A percentile compares a stretch with the other conserved stretches of the same genome.
Conservation (phyloP, 176 grass and related monocot species). For the Phoenix roebelenii region DNA sequence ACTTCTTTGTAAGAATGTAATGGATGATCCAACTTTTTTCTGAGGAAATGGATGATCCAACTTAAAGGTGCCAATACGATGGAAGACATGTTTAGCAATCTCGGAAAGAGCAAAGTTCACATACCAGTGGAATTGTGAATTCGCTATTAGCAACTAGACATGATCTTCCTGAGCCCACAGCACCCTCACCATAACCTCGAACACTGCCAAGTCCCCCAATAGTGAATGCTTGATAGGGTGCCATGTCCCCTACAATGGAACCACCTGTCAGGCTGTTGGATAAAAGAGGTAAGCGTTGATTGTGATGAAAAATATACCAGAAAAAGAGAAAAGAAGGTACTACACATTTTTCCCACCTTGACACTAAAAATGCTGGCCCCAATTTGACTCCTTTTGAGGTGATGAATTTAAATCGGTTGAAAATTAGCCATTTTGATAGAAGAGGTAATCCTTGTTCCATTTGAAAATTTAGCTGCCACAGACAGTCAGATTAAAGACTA, state of each 20-base stretch:
- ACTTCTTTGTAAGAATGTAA: too few relatives aligned
- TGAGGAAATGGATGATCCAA: neutral
- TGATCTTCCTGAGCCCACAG: conserved; percentile 80
- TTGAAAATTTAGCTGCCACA: conserved; percentile 78
- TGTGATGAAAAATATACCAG: conserved; percentile 1
- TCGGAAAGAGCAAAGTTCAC: conserved; percentile 10
- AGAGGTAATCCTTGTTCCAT: conserved; percentile 97
- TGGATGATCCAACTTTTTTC: conserved; percentile 6
- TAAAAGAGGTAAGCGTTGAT: conserved; percentile 18
- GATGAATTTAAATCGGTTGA: conserved; percentile 81
- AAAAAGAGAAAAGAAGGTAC: conserved; percentile 2
- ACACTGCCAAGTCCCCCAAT: conserved; percentile 93
- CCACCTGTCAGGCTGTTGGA: conserved; percentile 75
- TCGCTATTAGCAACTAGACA: conserved; percentile 82
- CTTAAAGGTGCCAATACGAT: conserved; percentile 3
- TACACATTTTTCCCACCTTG: conserved; percentile 39
- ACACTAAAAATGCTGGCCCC: conserved; percentile 70
- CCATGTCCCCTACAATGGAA: conserved; percentile 98
- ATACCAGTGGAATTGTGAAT: conserved; percentile 83
- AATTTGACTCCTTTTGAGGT: conserved; percentile 86
- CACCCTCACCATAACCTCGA: conserved; percentile 87
- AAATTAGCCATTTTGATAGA: conserved; percentile 70
- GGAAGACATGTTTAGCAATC: neutral
- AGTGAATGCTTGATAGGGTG: conserved; percentile 90
- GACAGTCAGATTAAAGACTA: neutral